Evolutionary conservation across 345 rosid genomes (phyloP), one percentile per base, ranked within the genome.

Genomic region (Murraya koenigii): DNA sequence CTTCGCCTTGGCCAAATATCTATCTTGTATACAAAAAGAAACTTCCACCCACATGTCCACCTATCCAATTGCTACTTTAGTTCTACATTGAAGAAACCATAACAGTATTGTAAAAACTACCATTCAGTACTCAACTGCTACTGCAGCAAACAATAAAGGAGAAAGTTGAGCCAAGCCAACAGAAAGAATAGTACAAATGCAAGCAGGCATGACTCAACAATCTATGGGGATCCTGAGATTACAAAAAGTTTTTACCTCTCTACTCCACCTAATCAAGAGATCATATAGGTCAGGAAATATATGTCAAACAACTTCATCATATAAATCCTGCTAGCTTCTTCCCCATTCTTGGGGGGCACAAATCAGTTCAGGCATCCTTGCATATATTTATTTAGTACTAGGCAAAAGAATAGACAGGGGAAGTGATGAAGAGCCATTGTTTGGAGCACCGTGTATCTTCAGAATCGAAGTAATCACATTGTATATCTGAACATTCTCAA

Each of bases 401-500:
- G 90, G 87, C 87, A 95, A 81, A 60, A 92, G 89, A 78, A 93
- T 52, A 49, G 78, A 70, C 7, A 36, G 8, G 8, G 93, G 71
- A 77, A 93, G 92, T 28, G 84, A 80, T 1, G 47, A 52, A 69
- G 98, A 82, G 36, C 99, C 99, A 62, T 95, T 95, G 81, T 93
- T 95, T 9, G 95, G 85, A 68, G 98, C 90, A 36, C 91, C 97
- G 41, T 88, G 74, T 32, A 94, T 85, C 74, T 86, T 89, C 62
- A 95, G 89, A 84, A 95, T 95, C n/a, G 97, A 84, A 78, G 97
- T 89, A 73, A 95, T 72, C 75, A 91, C 2, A 83, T 92, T 95
- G 79, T 95, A 95, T 74, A 95, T 95, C 86, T 95, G 87, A 77
- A 95, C 90, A 82, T 95, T 95, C 87, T 93, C 97, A 78, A 95